Percentiles rank a stretch among this genome's conserved stretches.
These are phyloP conservation scores for Phenoliferia sp. DNA, from an alignment of 1,284 basidiomycete genomes.

Conservation along the genomic window DNA sequence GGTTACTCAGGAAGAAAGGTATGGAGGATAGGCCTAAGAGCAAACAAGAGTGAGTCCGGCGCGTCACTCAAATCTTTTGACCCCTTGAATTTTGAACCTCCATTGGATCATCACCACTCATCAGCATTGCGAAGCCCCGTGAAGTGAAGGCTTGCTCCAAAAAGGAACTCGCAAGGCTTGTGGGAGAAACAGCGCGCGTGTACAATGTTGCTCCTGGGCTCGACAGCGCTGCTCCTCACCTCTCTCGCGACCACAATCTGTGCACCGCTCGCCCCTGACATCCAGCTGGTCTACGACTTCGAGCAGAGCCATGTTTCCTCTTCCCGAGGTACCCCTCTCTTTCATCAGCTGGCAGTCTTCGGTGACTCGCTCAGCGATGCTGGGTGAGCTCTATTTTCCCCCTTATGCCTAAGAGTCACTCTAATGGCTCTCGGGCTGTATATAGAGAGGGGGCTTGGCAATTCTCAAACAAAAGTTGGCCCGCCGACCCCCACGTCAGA, in stretches of 20 bases:
- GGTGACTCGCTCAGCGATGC: conserved; percentile 12
- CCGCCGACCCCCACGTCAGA: background rate
- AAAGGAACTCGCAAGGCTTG: too few species aligned
- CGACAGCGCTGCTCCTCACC: background rate
- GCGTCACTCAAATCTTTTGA: too few species aligned
- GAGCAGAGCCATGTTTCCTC: background rate
- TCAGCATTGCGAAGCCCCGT: too few species aligned
- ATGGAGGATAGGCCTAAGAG: too few species aligned
- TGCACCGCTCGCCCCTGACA: background rate
- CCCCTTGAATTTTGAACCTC: too few species aligned
- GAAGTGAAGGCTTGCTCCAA: too few species aligned
- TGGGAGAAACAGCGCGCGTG: too few species aligned
- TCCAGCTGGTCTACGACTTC: background rate
- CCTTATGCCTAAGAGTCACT: background rate
- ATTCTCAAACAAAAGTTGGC: conserved; percentile 9
- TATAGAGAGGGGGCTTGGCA: conserved; percentile 7
- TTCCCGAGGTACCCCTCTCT: background rate
- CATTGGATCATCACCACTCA: too few species aligned
- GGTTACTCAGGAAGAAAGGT: too few species aligned
- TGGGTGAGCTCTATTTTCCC: conserved; percentile 1
- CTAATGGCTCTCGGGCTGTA: background rate
- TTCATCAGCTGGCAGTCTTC: conserved; percentile 6
- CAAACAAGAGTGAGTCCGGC: too few species aligned
- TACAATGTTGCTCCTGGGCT: background rate
- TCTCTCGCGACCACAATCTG: background rate